phyloP scores from a whole-genome alignment of 352 stramenopile species.

The Phytophthora cactorum region DNA sequence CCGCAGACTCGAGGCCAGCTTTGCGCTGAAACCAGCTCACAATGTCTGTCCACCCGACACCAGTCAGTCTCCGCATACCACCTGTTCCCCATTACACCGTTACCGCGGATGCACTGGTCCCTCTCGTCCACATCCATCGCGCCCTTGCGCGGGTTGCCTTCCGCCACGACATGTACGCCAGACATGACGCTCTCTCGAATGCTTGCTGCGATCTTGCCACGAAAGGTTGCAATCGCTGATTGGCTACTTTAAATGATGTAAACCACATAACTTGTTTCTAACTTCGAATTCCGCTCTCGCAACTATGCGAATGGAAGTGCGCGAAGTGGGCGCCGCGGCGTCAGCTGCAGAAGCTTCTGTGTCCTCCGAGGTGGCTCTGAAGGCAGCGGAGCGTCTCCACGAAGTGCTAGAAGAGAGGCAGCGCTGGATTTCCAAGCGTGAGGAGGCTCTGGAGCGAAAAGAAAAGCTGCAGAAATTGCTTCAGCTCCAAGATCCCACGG shows the following conservation, averaged over 20 bases:
- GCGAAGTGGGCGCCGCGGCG: slow-evolving; percentile 9
- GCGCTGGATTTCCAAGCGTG: slow-evolving; percentile 34
- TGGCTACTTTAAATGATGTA: slow-evolving; percentile 16
- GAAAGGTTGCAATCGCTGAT: slow-evolving; percentile 41
- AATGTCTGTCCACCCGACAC: slow-evolving; percentile 51
- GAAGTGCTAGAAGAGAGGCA: slow-evolving; percentile 22
- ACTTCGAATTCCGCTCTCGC: slow-evolving; percentile 1
- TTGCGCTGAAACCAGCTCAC: slow-evolving; percentile 89
- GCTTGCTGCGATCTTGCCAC: slow-evolving; percentile 21
- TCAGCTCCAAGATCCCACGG: slow-evolving; percentile 24
- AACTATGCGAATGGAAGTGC: slow-evolving; percentile 16
- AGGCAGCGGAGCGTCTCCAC: slow-evolving; percentile 23
- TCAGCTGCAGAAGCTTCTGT: slow-evolving; percentile 12
- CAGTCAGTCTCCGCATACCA: not conserved
- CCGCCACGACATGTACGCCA: slow-evolving; percentile 73
- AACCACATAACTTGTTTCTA: not conserved
- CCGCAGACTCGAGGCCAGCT: slow-evolving; percentile 52
- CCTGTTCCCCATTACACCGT: slow-evolving; percentile 42
- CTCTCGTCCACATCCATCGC: slow-evolving; percentile 82
- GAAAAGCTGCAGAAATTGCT: slow-evolving; percentile 39
- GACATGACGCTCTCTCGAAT: slow-evolving; percentile 47
- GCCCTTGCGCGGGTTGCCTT: slow-evolving; percentile 75
- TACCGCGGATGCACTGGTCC: slow-evolving; percentile 84
- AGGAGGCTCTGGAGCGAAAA: slow-evolving; percentile 34
- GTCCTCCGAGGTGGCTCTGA: slow-evolving; percentile 10